Conservation (phyloP, 257 asterid species). For the Parsonsia alboflavescens region DNA sequence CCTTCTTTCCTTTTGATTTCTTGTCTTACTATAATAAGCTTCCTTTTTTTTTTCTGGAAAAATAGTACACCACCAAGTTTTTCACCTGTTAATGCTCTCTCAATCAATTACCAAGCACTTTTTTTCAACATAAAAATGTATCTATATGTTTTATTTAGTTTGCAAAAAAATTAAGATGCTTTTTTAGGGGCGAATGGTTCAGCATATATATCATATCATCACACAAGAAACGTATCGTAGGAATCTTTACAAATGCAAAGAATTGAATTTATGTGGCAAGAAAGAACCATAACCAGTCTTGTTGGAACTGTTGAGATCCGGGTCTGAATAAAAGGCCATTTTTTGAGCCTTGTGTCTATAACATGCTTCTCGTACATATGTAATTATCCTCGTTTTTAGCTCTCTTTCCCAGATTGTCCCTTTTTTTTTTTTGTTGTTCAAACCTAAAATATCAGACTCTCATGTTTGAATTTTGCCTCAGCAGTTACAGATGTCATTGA, state of each 20-base stretch:
- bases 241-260: neutral
- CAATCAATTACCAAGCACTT: neutral
- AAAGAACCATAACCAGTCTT: slow-evolving; percentile 6
- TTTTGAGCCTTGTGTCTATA: slow-evolving; percentile 31
- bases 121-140: neutral
- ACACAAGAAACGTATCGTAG: neutral
- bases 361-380: slow-evolving; percentile 3
- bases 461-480: neutral
- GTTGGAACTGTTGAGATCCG: slow-evolving; percentile 21
- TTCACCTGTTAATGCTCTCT: neutral
- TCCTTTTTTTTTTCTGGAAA: neutral
- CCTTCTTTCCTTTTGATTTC: neutral
- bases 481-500: neutral
- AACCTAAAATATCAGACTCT: neutral
- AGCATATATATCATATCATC: neutral
- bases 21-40: neutral
- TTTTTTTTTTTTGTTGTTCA: neutral
- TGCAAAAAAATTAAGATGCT: neutral
- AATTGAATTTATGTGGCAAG: slow-evolving; percentile 11
- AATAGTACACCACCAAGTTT: neutral
- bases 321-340: slow-evolving; percentile 3
- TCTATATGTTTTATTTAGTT: neutral
- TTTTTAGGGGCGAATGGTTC: neutral
- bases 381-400: slow-evolving; percentile 6
- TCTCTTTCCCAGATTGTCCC: neutral